A percentile compares a stretch with the other conserved stretches of the same genome.
Conservation (phyloP, 768 basidiomycete genomes). For the Mycena olivaceomarginata region DNA sequence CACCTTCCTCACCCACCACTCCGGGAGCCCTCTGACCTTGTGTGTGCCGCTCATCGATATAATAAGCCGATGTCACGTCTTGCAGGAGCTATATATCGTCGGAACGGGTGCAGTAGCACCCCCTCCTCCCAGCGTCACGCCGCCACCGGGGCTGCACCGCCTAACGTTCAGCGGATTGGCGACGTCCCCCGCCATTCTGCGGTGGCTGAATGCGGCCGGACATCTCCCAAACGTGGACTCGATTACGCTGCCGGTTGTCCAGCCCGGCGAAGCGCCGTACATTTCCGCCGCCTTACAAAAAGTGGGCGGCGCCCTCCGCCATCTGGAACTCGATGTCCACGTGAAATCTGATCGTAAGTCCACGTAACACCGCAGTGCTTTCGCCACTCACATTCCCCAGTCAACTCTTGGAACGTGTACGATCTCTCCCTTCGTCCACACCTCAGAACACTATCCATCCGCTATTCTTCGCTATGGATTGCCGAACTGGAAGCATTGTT, state of each 20-base stretch:
- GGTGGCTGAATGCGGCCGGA: background rate
- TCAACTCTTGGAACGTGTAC: background rate
- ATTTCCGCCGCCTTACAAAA: background rate
- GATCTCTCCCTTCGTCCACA: background rate
- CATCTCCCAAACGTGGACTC: constrained; percentile 13
- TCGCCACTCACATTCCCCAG: background rate
- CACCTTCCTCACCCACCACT: background rate
- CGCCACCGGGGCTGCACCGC: background rate
- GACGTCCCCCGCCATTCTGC: background rate
- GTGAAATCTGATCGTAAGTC: background rate
- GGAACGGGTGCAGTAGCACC: background rate
- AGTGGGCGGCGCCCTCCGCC: background rate
- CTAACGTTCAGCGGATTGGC: background rate
- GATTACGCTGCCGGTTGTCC: background rate
- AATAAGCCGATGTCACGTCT: constrained; percentile 5
- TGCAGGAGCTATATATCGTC: background rate
- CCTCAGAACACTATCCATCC: constrained; percentile 2
- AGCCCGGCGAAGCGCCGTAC: background rate
- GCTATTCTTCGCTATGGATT: background rate
- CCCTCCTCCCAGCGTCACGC: background rate
- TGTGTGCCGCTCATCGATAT: constrained; percentile 18
- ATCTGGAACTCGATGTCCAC: constrained; percentile 1
- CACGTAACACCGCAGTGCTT: no score
- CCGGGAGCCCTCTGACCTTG: no score
- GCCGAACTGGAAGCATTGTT: background rate